A percentile compares a stretch with the other conserved stretches of the same genome.
These are phyloP conservation scores for Psilocybe mexicana DNA, from an alignment of 1,284 basidiomycete species.

Conservation along the genomic window DNA sequence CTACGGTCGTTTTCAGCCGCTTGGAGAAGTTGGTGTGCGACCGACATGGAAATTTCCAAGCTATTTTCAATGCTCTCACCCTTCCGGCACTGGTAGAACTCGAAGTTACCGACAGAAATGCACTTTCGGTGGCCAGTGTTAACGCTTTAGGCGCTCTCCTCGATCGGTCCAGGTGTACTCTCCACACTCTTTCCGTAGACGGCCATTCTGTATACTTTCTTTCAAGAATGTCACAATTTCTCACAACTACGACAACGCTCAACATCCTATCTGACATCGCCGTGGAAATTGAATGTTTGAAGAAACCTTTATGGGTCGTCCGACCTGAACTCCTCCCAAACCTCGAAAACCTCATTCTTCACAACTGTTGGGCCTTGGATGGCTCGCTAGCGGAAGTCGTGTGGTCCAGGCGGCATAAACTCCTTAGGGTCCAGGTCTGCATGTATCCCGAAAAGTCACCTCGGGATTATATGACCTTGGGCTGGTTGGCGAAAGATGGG, in stretches of 20 bases:
- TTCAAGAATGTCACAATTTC: background rate
- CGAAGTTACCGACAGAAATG: conserved; percentile 1
- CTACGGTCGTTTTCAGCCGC: conserved; percentile 1
- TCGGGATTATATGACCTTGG: conserved; percentile 3
- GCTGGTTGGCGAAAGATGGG: conserved; percentile 11
- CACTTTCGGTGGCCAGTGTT: background rate
- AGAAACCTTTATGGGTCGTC: background rate
- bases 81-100: conserved; percentile 10
- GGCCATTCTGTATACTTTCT: background rate
- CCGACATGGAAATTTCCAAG: background rate
- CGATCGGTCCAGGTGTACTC: conserved; percentile 7
- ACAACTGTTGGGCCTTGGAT: conserved; percentile 4
- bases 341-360: conserved; percentile 9
- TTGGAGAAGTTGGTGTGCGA: conserved; percentile 11
- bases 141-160: conserved; percentile 3
- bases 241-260: background rate
- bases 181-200: conserved; percentile 5
- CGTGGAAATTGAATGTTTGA: background rate
- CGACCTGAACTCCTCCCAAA: background rate
- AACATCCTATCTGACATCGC: background rate
- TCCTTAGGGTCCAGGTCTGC: conserved; percentile 7
- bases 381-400: conserved; percentile 7
- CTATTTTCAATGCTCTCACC: conserved; percentile 8
- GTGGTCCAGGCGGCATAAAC: conserved; percentile 2
- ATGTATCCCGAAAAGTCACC: conserved; percentile 1